Percentiles rank a stretch among this genome's conserved stretches.
Conservation (phyloP, 257 asterid genomes). For the Jacaranda copaia region DNA sequence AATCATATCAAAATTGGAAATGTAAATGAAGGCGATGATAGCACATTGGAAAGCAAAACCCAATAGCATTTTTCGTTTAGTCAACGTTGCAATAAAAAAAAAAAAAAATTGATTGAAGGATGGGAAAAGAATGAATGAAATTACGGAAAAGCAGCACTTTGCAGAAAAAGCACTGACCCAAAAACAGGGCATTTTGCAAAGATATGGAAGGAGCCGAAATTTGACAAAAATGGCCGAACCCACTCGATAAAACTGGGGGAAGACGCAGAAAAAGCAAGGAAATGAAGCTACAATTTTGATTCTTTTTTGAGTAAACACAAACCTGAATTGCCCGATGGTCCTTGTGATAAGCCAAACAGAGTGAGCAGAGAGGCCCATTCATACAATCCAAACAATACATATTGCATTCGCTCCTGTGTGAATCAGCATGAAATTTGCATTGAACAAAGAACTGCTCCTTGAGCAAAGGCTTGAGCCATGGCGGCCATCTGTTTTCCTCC, state of each 20-base stretch:
- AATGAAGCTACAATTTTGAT: too few relatives aligned
- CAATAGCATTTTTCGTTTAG: too few relatives aligned
- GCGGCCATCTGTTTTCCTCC: constrained; percentile 62
- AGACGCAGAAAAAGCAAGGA: constrained; percentile 19
- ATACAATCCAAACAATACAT: constrained; percentile 59
- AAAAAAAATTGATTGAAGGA: not conserved
- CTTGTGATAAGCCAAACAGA: constrained; percentile 50
- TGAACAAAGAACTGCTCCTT: constrained; percentile 53
- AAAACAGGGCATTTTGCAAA: not conserved
- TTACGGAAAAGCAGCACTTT: too few relatives aligned
- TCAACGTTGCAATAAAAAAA: too few relatives aligned
- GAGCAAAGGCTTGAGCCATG: constrained; percentile 54
- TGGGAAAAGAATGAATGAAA: too few relatives aligned
- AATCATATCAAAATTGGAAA: not conserved
- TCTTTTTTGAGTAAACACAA: too few relatives aligned
- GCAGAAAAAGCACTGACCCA: not conserved
- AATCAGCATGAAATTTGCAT: constrained; percentile 55
- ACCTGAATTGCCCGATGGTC: constrained; percentile 63
- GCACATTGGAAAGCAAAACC: too few relatives aligned
- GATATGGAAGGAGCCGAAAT: not conserved
- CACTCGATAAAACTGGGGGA: constrained; percentile 10
- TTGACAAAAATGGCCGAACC: constrained; percentile 35
- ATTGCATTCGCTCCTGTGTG: constrained; percentile 57
- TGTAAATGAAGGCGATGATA: not conserved
- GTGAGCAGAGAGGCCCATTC: constrained; percentile 53